Conservation (phyloP, 2,329 filamentous ascomycete species). For the Pseudonectria buxi region DNA sequence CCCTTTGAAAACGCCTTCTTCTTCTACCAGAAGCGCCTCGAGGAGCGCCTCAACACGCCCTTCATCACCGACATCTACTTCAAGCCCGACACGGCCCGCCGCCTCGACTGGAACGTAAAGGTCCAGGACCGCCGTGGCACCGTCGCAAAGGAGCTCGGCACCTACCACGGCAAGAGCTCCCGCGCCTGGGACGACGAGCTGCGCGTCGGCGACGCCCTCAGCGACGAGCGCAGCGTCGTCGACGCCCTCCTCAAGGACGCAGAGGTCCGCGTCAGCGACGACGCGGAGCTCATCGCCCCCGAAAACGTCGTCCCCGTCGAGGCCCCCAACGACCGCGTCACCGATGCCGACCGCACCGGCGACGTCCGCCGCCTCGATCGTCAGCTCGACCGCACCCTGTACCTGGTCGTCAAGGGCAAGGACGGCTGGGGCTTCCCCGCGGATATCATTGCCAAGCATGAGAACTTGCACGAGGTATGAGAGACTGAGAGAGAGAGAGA, state of each 20-base stretch:
- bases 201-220: constrained; percentile 63
- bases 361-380: constrained; percentile 75
- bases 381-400: constrained; percentile 72
- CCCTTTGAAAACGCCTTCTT: constrained; percentile 89
- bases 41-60: constrained; percentile 81
- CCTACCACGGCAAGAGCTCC: constrained; percentile 64
- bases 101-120: constrained; percentile 87
- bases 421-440: constrained; percentile 80
- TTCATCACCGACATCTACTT: constrained; percentile 93
- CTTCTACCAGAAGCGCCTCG: constrained; percentile 95
- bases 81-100: constrained; percentile 78
- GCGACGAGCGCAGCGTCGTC: constrained; percentile 56
- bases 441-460: constrained; percentile 59
- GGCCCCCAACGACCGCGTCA: constrained; percentile 61
- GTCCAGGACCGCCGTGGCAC: constrained; percentile 65
- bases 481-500: too few species aligned
- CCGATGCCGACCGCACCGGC: constrained; percentile 70
- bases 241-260: constrained; percentile 70
- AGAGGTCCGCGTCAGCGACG: constrained; percentile 53
- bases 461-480: constrained; percentile 78
- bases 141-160: constrained; percentile 76
- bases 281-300: constrained; percentile 51
- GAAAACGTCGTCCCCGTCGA: constrained; percentile 62
- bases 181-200: constrained; percentile 90
- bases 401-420: constrained; percentile 72